These are phyloP conservation scores for Myriosclerotinia scirpicola DNA, from an alignment of 2,329 filamentous ascomycete species.

Conservation along the genomic window DNA sequence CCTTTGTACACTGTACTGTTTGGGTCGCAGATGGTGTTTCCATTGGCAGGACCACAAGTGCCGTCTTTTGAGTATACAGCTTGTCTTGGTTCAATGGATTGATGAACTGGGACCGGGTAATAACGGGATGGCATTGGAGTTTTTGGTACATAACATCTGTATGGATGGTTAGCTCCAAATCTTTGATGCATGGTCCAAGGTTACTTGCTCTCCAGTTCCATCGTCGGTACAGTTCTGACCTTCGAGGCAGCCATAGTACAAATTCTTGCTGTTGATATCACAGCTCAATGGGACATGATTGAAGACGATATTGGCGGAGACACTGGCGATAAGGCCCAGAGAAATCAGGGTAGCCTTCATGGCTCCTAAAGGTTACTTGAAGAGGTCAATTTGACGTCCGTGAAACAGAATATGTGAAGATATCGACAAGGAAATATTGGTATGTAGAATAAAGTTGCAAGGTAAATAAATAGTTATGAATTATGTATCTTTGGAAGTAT, in stretches of 20 bases:
- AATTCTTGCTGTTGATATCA: constrained; percentile 35
- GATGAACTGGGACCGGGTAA: constrained; percentile 6
- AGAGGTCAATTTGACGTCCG: constrained; percentile 14
- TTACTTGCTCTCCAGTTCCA: constrained; percentile 32
- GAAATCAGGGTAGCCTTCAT: constrained; percentile 37
- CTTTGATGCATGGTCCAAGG: neutral
- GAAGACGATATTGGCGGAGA: constrained; percentile 51
- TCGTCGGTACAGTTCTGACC: constrained; percentile 36
- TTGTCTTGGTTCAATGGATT: constrained; percentile 31
- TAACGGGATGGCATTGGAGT: constrained; percentile 19
- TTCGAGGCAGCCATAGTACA: constrained; percentile 40
- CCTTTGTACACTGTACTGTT: constrained; percentile 48
- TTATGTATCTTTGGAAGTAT: neutral
- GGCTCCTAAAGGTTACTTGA: constrained; percentile 26
- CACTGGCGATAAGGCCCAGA: constrained; percentile 41
- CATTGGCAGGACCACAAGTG: constrained; percentile 40
- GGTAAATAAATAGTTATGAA: neutral
- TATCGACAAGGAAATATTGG: neutral
- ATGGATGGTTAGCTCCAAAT: constrained; percentile 6
- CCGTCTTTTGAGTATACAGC: constrained; percentile 47
- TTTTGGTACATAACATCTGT: constrained; percentile 34
- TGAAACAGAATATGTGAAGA: neutral
- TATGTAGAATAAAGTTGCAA: neutral
- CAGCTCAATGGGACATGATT: constrained; percentile 48
- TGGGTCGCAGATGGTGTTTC: constrained; percentile 42